These are phyloP conservation scores for Lathyrus tuberosus DNA, from an alignment of 306 rosid genomes.

Conservation along the genomic window DNA sequence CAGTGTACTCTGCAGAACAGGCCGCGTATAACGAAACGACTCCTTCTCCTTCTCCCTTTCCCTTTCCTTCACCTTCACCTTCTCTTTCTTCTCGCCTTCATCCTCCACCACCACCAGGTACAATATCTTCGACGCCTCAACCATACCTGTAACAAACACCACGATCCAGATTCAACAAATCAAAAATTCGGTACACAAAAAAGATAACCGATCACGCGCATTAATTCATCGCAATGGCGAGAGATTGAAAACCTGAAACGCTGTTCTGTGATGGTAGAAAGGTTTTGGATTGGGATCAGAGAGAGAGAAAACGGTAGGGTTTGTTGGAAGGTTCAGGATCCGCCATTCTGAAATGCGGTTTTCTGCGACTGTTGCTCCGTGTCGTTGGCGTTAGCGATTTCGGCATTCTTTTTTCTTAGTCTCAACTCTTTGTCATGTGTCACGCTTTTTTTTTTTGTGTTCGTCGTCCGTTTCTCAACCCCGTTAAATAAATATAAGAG, in stretches of 20 bases:
- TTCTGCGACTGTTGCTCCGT: background rate
- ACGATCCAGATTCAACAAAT: constrained; percentile 26
- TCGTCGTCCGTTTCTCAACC: background rate
- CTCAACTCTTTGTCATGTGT: background rate
- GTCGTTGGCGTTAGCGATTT: constrained; percentile 9
- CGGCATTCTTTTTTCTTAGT: constrained; percentile 7
- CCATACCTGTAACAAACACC: constrained; percentile 31
- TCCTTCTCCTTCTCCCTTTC: constrained; percentile 40
- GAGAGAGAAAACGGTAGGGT: constrained; percentile 12
- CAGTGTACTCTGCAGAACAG: constrained; percentile 78
- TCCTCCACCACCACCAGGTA: constrained; percentile 87
- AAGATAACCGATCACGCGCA: background rate
- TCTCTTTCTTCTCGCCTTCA: constrained; percentile 50
- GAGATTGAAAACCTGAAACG: constrained; percentile 6
- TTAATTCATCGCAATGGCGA: background rate
- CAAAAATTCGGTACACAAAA: background rate
- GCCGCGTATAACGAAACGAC: constrained; percentile 76
- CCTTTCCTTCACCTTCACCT: constrained; percentile 11
- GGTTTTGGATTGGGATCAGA: background rate
- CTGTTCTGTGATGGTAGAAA: background rate
- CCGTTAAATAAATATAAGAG: too few species aligned
- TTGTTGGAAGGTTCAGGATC: constrained; percentile 22
- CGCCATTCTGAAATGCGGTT: constrained; percentile 27
- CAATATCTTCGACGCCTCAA: constrained; percentile 47
- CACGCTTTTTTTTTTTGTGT: background rate